Conservation (phyloP, 1,284 basidiomycete species). For the Leccinum laetum region DNA sequence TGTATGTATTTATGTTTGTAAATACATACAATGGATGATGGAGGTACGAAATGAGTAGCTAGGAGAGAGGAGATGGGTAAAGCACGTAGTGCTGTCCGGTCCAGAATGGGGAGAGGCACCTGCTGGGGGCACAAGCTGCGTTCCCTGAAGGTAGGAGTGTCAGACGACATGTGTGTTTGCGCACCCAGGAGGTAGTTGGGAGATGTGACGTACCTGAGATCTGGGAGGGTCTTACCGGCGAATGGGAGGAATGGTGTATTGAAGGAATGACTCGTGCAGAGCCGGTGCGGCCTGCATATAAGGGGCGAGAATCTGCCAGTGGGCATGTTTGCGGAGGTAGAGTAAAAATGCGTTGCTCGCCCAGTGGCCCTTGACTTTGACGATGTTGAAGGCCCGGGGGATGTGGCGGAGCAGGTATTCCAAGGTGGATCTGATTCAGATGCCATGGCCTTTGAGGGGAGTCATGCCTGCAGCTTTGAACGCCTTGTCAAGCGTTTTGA, state of each 20-base stretch:
- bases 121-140: no score
- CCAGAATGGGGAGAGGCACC: no score
- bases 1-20: no score
- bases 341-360: not conserved
- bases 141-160: no score
- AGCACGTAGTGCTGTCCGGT: no score
- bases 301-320: not conserved
- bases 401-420: not conserved
- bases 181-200: no score
- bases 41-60: fast-evolving
- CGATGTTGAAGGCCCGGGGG: fast-evolving
- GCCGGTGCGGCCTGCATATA: not conserved
- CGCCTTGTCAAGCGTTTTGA: fast-evolving
- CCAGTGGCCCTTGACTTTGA: not conserved
- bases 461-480: fast-evolving
- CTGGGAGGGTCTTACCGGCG: fast-evolving
- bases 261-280: not conserved
- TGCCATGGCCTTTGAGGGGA: not conserved
- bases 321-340: not conserved
- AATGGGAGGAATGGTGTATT: no score
- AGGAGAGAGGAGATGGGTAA: no score
- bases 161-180: fast-evolving
- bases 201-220: fast-evolving
- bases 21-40: no score
- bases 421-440: no score